Evolutionary conservation across 163 green algal genomes (phyloP).

Genomic region (Chlamydomonas reinhardtii): DNA sequence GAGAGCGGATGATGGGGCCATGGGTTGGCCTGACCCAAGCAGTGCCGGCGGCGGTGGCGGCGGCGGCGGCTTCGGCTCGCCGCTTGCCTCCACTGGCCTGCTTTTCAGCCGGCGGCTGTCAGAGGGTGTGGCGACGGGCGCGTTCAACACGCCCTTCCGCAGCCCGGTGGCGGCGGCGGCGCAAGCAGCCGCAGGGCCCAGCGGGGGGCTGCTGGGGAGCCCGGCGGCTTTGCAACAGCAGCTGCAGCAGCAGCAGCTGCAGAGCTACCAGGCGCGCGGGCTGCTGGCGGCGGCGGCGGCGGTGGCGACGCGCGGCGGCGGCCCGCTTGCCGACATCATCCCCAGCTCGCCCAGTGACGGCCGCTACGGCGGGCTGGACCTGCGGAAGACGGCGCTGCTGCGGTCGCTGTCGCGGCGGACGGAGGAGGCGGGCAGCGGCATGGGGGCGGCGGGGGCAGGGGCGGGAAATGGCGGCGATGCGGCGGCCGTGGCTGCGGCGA

Average conservation of each 20-base stretch:
- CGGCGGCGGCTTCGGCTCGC: not conserved
- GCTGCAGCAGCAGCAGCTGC: slow-evolving; percentile 7
- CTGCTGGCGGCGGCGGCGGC: no score
- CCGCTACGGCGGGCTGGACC: slow-evolving; percentile 30
- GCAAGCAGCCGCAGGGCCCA: no score
- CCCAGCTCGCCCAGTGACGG: slow-evolving; percentile 35
- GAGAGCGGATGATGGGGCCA: not conserved
- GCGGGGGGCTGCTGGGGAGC: no score
- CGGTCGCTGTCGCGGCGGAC: slow-evolving; percentile 11
- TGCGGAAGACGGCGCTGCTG: slow-evolving; percentile 47
- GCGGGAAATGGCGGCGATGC: not conserved
- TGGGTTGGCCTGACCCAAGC: not conserved
- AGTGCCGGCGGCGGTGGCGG: not conserved
- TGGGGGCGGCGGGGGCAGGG: not conserved
- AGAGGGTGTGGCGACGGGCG: no score
- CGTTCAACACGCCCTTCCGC: no score
- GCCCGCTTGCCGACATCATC: not conserved
- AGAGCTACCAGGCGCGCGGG: not conserved
- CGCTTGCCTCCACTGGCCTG: no score
- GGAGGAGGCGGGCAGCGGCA: slow-evolving; percentile 4
- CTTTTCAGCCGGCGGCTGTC: no score
- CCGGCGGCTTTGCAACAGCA: not conserved
- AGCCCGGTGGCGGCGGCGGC: not conserved
- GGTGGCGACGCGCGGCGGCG: not conserved
- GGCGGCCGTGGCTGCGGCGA: not conserved